These are phyloP conservation scores for Naegleria fowleri DNA, from an alignment of 208 protist genomes.

Conservation along the genomic window DNA sequence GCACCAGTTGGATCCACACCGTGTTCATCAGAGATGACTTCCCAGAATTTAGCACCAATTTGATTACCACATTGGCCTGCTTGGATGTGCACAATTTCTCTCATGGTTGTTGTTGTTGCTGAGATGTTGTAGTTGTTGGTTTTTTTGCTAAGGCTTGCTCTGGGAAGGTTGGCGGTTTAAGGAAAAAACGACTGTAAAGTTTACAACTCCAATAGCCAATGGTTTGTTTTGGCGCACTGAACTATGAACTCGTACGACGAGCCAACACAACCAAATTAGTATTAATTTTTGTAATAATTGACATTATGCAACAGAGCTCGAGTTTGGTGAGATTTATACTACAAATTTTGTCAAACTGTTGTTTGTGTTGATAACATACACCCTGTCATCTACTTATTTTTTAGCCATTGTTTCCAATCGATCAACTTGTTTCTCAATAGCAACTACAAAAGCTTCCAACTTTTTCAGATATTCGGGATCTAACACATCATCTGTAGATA, in stretches of 20 bases:
- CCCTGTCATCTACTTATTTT: not conserved
- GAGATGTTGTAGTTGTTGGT: not conserved
- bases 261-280: no score
- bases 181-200: not conserved
- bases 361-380: not conserved
- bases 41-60: slow-evolving; percentile 62
- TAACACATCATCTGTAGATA: not conserved
- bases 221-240: not conserved
- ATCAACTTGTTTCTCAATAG: not conserved
- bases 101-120: slow-evolving; percentile 55
- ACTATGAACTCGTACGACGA: no score
- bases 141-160: not conserved
- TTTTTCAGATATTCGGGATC: not conserved
- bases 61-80: slow-evolving; percentile 93
- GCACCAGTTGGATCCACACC: slow-evolving; percentile 68
- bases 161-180: not conserved
- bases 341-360: not conserved
- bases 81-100: slow-evolving; percentile 91
- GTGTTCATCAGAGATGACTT: slow-evolving; percentile 47
- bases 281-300: no score
- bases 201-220: not conserved
- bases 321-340: not conserved
- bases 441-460: not conserved
- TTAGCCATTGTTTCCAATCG: not conserved
- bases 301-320: no score